phyloP scores from a whole-genome alignment of 495 filamentous ascomycete genomes.

The Aspergillus bertholletiae region DNA sequence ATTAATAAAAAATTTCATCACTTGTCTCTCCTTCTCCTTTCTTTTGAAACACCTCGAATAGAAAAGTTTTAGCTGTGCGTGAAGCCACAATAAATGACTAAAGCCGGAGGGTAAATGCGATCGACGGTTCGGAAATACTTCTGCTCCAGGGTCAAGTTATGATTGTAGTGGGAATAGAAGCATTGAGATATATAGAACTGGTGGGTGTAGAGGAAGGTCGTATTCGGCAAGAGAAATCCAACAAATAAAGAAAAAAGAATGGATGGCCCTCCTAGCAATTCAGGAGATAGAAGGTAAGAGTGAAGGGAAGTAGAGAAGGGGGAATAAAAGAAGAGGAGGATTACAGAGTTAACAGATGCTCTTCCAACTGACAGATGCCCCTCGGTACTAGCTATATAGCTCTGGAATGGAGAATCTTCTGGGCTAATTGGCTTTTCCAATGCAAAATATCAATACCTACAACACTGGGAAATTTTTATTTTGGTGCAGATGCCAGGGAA shows the following conservation, averaged over 20 bases:
- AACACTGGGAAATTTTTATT: constrained; percentile 21
- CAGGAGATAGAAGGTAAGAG: constrained; percentile 1
- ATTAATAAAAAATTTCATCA: background rate
- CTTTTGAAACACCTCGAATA: background rate
- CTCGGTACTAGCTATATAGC: constrained; percentile 2
- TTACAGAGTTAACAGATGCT: constrained; percentile 13
- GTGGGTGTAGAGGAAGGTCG: background rate
- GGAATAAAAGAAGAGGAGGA: constrained; percentile 7
- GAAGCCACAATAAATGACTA: background rate
- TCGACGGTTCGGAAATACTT: background rate
- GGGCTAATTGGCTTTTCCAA: constrained; percentile 13
- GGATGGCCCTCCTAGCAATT: background rate
- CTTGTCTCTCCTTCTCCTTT: background rate
- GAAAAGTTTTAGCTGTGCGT: background rate
- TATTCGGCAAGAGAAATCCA: background rate
- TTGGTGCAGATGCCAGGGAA: constrained; percentile 18
- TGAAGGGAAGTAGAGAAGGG: constrained; percentile 13
- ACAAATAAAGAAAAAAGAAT: constrained; percentile 10
- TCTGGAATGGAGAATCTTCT: constrained; percentile 10
- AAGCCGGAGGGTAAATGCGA: background rate
- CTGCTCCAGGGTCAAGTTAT: background rate
- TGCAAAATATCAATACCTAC: constrained; percentile 14
- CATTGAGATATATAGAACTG: background rate
- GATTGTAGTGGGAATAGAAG: background rate
- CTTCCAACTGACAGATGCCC: constrained; percentile 11